Evolutionary conservation across 345 rosid genomes (phyloP).

Genomic region (Moricandia arvensis): DNA sequence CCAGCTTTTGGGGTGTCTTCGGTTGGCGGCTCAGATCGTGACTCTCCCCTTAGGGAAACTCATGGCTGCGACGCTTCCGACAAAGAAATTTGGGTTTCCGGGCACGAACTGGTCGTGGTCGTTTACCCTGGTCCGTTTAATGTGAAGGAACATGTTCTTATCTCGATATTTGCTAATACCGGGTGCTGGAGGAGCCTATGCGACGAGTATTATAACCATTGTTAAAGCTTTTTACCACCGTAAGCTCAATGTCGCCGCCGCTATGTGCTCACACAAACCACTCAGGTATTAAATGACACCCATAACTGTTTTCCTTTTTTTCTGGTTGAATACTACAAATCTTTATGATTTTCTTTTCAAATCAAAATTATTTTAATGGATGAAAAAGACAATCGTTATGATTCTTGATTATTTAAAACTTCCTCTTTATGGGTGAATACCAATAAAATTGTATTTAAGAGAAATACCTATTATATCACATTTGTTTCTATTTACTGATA

Average conservation of each 20-base stretch:
- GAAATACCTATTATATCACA: too few relatives aligned
- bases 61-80: constrained; percentile 55
- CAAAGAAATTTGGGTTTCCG: constrained; percentile 33
- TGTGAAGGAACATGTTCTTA: constrained; percentile 55
- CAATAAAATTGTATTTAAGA: neutral
- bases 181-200: constrained; percentile 51
- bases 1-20: constrained; percentile 40
- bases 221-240: constrained; percentile 54
- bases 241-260: constrained; percentile 31
- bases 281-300: constrained; percentile 52
- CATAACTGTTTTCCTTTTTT: neutral
- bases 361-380: neutral
- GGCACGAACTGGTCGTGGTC: constrained; percentile 44
- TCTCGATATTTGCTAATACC: constrained; percentile 54
- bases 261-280: constrained; percentile 57
- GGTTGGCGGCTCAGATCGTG: constrained; percentile 48
- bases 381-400: neutral
- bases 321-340: neutral
- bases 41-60: constrained; percentile 47
- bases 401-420: neutral
- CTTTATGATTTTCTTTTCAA: neutral
- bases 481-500: neutral
- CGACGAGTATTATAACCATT: constrained; percentile 42
- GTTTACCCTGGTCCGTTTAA: constrained; percentile 54
- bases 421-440: neutral